Evolutionary conservation across 305 asterid genomes (phyloP), one percentile per base, ranked within the genome.

Genomic region (Ilex paraguariensis): DNA sequence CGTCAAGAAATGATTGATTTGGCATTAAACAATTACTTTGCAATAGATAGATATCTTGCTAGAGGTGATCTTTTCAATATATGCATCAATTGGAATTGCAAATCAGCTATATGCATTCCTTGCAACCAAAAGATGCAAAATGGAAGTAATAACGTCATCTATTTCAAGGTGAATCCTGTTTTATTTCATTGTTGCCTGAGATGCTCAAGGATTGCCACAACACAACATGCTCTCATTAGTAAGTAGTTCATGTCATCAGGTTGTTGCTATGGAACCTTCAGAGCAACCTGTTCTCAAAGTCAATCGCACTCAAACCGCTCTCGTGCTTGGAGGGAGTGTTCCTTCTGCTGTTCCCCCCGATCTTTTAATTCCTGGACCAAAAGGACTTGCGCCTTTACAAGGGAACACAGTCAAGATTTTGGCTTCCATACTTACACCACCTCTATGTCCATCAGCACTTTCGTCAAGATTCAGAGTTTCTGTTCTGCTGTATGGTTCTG

Each of bases 391-490:
- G 60, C 96, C 96, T 63, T 44, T 89, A 73, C 98, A 92, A 62
- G 80, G 68, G 62, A 79, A 86, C 72, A 75, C 74, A 45, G 88
- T 84, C 65, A 81, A 74, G 73, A 58, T 78, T 51, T 66, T 92
- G 64, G 96, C 94, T 53, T 87, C 97, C 79, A 70, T 87, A 66
- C 85, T 92, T 69, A 73, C 87, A 57, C 98, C 98, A 63, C 81
- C 91, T 69, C 63, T 90, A 69, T 92, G 89, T 66, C 95, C 95
- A 45, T 92, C 98, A 52, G 79, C 83, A 31, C 81, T 92, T 70
- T 82, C 95, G 49, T 78, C 98, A 51, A 89, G 83, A 70, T 89
- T 84, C 75, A 84, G 97, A 84, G 90, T 92, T 67, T 80, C 97
- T 56, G 61, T 89, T 66, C 77, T 92, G 61, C 72, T 92, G 67